phyloP scores from a whole-genome alignment of 129 eudicot genomes.

The Centrapalus pauciflorus region DNA sequence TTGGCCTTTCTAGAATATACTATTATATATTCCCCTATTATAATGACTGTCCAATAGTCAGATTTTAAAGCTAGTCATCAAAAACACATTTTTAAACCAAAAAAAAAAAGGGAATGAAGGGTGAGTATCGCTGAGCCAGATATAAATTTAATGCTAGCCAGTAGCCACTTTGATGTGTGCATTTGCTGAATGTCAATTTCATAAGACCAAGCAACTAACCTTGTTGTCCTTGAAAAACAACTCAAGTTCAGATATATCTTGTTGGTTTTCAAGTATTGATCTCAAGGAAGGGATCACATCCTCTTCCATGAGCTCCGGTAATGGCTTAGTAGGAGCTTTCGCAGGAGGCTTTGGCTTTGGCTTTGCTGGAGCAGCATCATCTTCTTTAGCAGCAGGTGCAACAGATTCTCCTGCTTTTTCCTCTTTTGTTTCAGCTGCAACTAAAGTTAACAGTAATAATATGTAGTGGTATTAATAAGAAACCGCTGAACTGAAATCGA shows the following conservation, averaged over 20 bases:
- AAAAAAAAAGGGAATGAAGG: background rate
- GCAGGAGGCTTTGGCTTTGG: conserved; percentile 47
- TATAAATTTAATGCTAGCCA: too few species aligned
- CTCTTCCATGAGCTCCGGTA: conserved; percentile 82
- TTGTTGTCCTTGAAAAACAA: conserved; percentile 56
- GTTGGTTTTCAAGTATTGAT: conserved; percentile 56
- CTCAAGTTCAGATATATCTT: conserved; percentile 58
- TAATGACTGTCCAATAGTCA: too few species aligned
- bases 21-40: too few species aligned
- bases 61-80: background rate
- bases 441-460: conserved; percentile 23
- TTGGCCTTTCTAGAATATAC: too few species aligned
- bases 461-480: background rate
- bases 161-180: background rate
- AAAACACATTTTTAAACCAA: background rate
- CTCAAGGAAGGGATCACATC: conserved; percentile 75
- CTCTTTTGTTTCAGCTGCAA: conserved; percentile 69
- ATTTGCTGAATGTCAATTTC: background rate
- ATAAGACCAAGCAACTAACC: conserved; percentile 29
- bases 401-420: conserved; percentile 34
- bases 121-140: too few species aligned
- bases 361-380: conserved; percentile 40
- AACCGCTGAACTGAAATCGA: background rate
- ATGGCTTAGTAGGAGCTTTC: conserved; percentile 62
- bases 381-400: conserved; percentile 23